phyloP scores from a whole-genome alignment of 306 rosid genomes.

The Gynostemma pentaphyllum region DNA sequence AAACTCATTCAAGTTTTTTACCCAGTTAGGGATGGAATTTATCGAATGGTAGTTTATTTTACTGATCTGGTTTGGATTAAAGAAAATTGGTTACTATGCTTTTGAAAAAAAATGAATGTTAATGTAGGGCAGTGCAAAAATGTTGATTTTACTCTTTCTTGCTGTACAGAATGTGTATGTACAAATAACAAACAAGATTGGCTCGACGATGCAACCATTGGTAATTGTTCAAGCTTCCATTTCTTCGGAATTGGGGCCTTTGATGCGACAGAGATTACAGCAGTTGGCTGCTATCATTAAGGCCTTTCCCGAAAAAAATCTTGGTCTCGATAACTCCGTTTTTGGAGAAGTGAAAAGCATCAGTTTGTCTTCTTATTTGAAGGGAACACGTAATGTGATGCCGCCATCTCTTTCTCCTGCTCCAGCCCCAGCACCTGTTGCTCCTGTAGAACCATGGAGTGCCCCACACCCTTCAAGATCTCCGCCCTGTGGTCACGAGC shows the following conservation, averaged over 20 bases:
- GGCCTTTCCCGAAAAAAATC: constrained; percentile 46
- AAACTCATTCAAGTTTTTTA: constrained; percentile 7
- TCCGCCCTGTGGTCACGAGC: constrained; percentile 17
- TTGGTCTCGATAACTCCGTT: constrained; percentile 57
- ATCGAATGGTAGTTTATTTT: background rate
- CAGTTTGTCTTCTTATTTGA: constrained; percentile 49
- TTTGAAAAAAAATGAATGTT: background rate
- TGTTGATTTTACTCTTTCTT: constrained; percentile 7
- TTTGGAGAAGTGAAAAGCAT: constrained; percentile 75
- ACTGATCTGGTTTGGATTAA: no score
- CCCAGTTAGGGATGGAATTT: background rate
- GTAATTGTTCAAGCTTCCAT: constrained; percentile 65
- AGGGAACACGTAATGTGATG: constrained; percentile 28
- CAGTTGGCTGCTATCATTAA: constrained; percentile 58
- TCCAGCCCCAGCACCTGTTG: constrained; percentile 39
- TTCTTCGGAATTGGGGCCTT: constrained; percentile 33
- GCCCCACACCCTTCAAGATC: constrained; percentile 33
- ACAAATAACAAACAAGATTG: constrained; percentile 50
- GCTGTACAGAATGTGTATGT: constrained; percentile 57
- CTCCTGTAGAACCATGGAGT: constrained; percentile 21
- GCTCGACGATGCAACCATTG: constrained; percentile 51
- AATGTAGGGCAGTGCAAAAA: background rate
- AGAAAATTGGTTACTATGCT: no score
- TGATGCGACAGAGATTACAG: constrained; percentile 50
- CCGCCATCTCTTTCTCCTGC: constrained; percentile 64